A percentile compares a stretch with the other conserved stretches of the same genome.
Evolutionary conservation across 768 basidiomycete genomes (phyloP).

Genomic region (Suillus subluteus): DNA sequence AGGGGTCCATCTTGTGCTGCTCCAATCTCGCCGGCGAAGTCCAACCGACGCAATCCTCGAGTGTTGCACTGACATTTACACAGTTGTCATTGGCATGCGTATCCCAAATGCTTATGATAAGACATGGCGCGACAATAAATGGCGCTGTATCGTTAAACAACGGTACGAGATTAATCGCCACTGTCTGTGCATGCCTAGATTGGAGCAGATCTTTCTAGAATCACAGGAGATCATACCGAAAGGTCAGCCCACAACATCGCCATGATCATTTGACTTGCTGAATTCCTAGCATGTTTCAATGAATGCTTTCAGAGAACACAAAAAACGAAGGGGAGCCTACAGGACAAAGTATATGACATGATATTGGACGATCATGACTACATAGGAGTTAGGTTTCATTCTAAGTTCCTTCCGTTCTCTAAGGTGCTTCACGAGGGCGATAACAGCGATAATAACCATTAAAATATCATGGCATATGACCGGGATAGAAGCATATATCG

Average conservation of each 20-base stretch:
- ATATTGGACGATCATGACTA: not conserved
- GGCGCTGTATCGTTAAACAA: not conserved
- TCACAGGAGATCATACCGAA: not conserved
- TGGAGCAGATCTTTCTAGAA: not conserved
- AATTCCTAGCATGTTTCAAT: not conserved
- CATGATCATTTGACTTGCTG: not conserved
- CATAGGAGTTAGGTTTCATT: not conserved
- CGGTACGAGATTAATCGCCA: not conserved
- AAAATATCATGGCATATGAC: not conserved
- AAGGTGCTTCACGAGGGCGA: not conserved
- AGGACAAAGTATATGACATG: not conserved
- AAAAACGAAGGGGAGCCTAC: not conserved
- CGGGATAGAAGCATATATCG: not conserved
- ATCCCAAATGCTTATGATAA: not conserved
- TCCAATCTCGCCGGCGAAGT: not conserved
- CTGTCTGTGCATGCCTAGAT: not conserved
- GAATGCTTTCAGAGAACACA: not conserved
- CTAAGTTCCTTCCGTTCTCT: not conserved
- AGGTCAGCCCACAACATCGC: not conserved
- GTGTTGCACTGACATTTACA: not conserved
- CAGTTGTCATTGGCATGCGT: not conserved
- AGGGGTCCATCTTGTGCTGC: not conserved
- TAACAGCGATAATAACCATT: not conserved
- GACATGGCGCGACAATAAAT: not conserved
- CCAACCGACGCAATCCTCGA: not conserved